Evolutionary conservation across 2,329 filamentous ascomycete genomes (phyloP).

Genomic region (Epichloe sibirici): DNA sequence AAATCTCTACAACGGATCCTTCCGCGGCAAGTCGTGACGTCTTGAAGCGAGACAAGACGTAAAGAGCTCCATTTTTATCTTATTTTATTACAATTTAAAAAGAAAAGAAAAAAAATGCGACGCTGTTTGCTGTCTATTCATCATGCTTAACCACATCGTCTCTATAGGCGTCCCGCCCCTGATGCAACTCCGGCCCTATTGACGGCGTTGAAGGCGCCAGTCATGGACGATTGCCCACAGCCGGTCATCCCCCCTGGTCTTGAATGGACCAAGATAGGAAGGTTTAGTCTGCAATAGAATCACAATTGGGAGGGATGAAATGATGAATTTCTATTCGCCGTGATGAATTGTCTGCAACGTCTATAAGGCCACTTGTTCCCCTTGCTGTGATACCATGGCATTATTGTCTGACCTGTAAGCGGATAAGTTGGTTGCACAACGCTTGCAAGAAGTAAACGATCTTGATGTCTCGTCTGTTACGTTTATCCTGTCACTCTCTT

Average conservation of each 20-base stretch:
- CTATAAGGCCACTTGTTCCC: conserved; percentile 1
- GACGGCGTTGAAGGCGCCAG: not conserved
- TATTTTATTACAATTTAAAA: too few relatives aligned
- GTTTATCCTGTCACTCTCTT: not conserved
- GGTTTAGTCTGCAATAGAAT: not conserved
- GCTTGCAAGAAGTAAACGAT: not conserved
- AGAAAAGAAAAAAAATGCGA: not conserved
- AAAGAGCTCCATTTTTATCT: not conserved
- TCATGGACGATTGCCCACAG: not conserved
- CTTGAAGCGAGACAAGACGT: not conserved
- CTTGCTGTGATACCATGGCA: conserved; percentile 1
- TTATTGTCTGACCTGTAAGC: conserved; percentile 1
- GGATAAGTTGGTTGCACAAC: not conserved
- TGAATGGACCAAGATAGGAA: not conserved
- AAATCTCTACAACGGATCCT: conserved; percentile 1
- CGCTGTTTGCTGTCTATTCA: conserved; percentile 4
- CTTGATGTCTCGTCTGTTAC: not conserved
- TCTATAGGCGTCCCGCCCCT: not conserved
- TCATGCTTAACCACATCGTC: not conserved
- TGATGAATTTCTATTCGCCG: not conserved
- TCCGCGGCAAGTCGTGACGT: not conserved
- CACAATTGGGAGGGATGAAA: not conserved
- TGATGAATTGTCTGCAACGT: not conserved
- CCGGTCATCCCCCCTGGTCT: not conserved
- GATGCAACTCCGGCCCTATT: not conserved